Base-by-base conservation (phyloP, 2,329 filamentous ascomycete genomes). In the Microdochium paspali region DNA sequence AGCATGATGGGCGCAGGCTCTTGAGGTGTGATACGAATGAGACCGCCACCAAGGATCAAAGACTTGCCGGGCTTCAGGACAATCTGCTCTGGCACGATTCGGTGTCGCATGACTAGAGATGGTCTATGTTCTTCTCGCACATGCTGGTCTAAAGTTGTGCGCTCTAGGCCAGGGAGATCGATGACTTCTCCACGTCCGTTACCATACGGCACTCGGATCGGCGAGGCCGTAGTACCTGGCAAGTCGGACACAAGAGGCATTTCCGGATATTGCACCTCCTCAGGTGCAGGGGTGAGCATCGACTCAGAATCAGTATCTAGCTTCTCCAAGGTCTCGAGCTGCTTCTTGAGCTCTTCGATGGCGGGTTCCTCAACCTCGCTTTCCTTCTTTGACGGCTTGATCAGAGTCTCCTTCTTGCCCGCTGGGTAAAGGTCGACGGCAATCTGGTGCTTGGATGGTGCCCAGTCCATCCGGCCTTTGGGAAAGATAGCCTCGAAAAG, bases 181-280 rank as follows among this genome's bases (percentile, higher is more conserved):
- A 98, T 88, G 28, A 98, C 74, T 64, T 98, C 94, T 48, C 93
- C 93, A 58, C 81, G 85, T 23, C 87, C 85, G 50, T 80, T 81
- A 43, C 90, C 90, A 60, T 93, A 98, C 1, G 90, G 89, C 18
- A 97, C 81, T 24, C 93, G 84, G 55, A 98, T 97, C 0, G 93
- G 93, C 0, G 90, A 95, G 2, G 90, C 93, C 1, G 93, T 98
- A 0, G 93, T 98, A 10, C 94, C 93, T 0, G 93, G 88, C 2
- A 96, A 74, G 4, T 87, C 78, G 1, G 90, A 95, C 2, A 95
- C 85, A 10, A 94, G 68, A 1, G 91, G 91, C 77, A 97, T 90
- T 15, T 80, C 71, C 4, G 91, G 91, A 57, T 84, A 97, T 45
- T 84, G 75, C 2, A 78, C 81, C 58, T 90, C 88, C 3, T 73